phyloP scores from a whole-genome alignment of 2,329 filamentous ascomycete species.

The Alternaria sp. region DNA sequence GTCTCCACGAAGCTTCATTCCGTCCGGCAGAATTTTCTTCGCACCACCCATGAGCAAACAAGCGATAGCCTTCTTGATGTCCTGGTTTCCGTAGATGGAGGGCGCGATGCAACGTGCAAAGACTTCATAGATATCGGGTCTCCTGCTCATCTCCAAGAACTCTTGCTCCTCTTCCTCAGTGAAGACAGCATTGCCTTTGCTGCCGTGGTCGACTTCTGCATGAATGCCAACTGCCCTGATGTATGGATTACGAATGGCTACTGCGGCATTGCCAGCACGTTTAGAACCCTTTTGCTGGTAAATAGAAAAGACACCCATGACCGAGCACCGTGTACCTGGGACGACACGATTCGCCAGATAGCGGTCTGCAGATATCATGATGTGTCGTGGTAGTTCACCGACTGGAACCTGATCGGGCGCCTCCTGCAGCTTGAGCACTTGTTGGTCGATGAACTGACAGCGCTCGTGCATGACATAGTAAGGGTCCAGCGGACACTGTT shows the following conservation, averaged over 20 bases:
- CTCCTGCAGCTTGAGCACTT: constrained; percentile 97
- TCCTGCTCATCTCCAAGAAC: constrained; percentile 87
- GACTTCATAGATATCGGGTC: constrained; percentile 89
- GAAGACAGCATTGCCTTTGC: constrained; percentile 84
- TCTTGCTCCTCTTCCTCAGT: constrained; percentile 97
- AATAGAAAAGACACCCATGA: constrained; percentile 98
- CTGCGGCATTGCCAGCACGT: constrained; percentile 77
- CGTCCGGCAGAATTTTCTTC: constrained; percentile 96
- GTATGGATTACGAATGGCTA: constrained; percentile 95
- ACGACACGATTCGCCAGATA: constrained; percentile 96
- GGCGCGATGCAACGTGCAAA: constrained; percentile 94
- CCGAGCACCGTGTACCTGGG: constrained; percentile 89
- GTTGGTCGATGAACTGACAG: constrained; percentile 94
- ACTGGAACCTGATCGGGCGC: constrained; percentile 97
- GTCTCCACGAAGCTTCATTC: constrained; percentile 96
- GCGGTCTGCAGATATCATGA: constrained; percentile 93
- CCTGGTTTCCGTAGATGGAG: constrained; percentile 93
- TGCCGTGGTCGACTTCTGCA: constrained; percentile 86
- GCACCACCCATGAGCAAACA: constrained; percentile 93
- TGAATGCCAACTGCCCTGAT: constrained; percentile 91
- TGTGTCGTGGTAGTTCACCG: constrained; percentile 92
- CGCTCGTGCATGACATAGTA: constrained; percentile 97
- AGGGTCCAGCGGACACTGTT: constrained; percentile 88
- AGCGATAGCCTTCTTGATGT: constrained; percentile 97
- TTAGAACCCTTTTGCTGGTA: constrained; percentile 92